These are phyloP conservation scores for Xylaria sp. DNA, from an alignment of 495 filamentous ascomycete species.

Conservation along the genomic window DNA sequence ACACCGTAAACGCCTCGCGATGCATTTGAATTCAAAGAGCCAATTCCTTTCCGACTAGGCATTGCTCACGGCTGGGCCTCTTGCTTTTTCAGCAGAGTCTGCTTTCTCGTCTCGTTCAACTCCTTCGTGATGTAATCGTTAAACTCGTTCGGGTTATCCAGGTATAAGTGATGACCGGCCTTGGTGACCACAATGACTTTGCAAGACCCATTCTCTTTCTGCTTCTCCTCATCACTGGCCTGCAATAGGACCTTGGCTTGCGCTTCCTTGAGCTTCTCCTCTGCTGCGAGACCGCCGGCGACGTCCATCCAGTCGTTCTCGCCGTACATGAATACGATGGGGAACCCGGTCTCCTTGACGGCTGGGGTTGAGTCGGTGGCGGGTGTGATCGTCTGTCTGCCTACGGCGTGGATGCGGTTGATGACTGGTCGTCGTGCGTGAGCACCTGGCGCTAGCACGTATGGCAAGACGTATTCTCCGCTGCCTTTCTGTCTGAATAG, in stretches of 20 bases:
- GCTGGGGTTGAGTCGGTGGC: conserved; percentile 44
- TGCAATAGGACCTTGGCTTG: conserved; percentile 61
- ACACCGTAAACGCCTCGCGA: conserved; percentile 24
- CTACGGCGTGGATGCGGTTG: conserved; percentile 83
- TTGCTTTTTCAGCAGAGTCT: conserved; percentile 28
- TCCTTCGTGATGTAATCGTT: conserved; percentile 77
- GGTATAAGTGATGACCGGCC: conserved; percentile 92
- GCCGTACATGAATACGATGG: conserved; percentile 92
- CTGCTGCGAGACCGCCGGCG: conserved; percentile 79
- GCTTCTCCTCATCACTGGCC: conserved; percentile 71
- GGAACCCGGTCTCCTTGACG: conserved; percentile 73
- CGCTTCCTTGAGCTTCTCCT: conserved; percentile 78
- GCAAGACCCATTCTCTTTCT: conserved; percentile 75
- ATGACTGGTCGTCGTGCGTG: conserved; percentile 90
- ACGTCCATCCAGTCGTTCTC: conserved; percentile 99
- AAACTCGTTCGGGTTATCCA: conserved; percentile 90
- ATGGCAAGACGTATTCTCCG: conserved; percentile 92
- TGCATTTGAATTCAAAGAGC: conserved; percentile 16
- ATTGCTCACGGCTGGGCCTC: conserved; percentile 2
- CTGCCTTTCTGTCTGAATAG: conserved; percentile 94
- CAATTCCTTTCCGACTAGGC: background rate
- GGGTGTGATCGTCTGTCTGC: conserved; percentile 63
- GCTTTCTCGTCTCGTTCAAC: conserved; percentile 69
- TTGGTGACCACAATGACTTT: conserved; percentile 84
- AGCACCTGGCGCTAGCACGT: conserved; percentile 91